A percentile compares a stretch with the other conserved stretches of the same genome.
These are phyloP conservation scores for Jackrogersella minutella DNA, from an alignment of 495 filamentous ascomycete genomes.

Conservation along the genomic window DNA sequence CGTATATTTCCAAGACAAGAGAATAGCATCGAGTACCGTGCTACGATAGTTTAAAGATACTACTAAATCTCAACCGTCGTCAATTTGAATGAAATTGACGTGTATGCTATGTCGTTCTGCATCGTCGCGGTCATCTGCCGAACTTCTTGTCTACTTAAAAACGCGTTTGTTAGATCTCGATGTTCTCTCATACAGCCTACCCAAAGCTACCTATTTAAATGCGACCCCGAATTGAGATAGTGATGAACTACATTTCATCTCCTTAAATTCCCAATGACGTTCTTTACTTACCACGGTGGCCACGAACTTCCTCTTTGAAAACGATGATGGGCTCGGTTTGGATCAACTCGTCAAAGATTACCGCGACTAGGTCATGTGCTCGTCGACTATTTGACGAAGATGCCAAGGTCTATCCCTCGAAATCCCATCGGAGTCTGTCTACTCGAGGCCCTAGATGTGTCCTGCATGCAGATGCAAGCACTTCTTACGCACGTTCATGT, in stretches of 20 bases:
- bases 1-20: not conserved
- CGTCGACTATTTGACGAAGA: not conserved
- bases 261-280: not conserved
- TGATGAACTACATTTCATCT: too few relatives aligned
- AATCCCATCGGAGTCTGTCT: constrained; percentile 8
- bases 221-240: not conserved
- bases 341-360: not conserved
- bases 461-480: constrained; percentile 24
- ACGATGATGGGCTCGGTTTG: not conserved
- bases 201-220: not conserved
- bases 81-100: too few relatives aligned
- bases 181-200: not conserved
- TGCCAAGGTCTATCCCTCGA: not conserved
- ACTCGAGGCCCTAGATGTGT: constrained; percentile 7
- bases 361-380: not conserved
- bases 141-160: not conserved
- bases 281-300: not conserved
- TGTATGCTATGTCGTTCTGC: too few relatives aligned
- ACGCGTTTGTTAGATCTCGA: not conserved
- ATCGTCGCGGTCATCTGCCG: not conserved
- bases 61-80: not conserved
- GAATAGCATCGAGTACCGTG: not conserved
- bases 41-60: not conserved
- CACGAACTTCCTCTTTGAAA: not conserved
- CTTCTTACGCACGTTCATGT: constrained; percentile 22